Evolutionary conservation across 768 basidiomycete species (phyloP), one percentile per base, ranked within the genome.

Genomic region (Agrocybe chaxingu): DNA sequence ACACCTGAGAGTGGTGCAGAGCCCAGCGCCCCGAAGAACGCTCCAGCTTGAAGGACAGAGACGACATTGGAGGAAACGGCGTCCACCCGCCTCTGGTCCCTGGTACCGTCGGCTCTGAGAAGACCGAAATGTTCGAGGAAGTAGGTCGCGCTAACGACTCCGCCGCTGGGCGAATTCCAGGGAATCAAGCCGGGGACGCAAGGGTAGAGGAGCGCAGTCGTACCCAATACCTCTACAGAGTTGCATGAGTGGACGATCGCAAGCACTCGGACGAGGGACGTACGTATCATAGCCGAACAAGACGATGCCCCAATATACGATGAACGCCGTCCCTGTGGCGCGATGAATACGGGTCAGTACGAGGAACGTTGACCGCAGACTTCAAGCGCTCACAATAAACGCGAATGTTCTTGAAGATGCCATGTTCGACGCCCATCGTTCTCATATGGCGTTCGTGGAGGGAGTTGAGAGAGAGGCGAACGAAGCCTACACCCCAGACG

Each of bases 31-130:
- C 92, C 92, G 61, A 93, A 93, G 76, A 93, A 92, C 0, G 89
- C 89, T 8, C 90, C 90, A 3, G 84, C 89, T 62, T 93, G 92
- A 8, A 94, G 75, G 3, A 93, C 88, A 3, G 92, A 89, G 12
- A 94, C 92, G 38, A 95, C 85, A 56, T 89, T 91, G 38, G 87
- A 85, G 0, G 84, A 85, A n/a, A 92, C 72, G 3, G 74, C 69
- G 49, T 85, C 77, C 18, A 59, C 57, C 47, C 64, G 66, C 43
- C 54, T 56, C 18, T 42, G 31, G 62, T 83, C 66, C 37, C 65
- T 62, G 1, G 57, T 59, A 18, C 80, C 80, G 47, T 79, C 64
- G 1, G 69, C 46, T 33, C 76, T 70, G 45, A 71, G 63, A 46
- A 88, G 71, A 11, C 80, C 81, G 59, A 92, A 92, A 41, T 81